These are phyloP conservation scores for Coemansia sp. DNA, from an alignment of 192 early-diverging fungal species.

Conservation along the genomic window DNA sequence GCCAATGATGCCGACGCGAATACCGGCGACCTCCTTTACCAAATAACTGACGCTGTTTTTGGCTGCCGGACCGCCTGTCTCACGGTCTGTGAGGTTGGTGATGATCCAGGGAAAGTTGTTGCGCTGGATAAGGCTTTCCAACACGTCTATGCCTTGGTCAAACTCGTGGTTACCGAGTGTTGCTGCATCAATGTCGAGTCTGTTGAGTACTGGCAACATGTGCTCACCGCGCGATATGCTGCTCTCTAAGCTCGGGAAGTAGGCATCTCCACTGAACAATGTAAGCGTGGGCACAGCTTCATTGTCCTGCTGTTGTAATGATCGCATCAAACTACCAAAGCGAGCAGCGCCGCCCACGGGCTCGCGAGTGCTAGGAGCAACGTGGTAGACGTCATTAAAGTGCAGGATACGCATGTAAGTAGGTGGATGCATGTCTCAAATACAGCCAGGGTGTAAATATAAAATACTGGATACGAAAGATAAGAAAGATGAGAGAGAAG, in stretches of 20 bases:
- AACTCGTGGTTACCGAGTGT: constrained; percentile 77
- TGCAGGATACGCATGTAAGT: constrained; percentile 56
- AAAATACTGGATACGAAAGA: neutral
- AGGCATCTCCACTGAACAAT: constrained; percentile 68
- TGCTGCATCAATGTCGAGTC: constrained; percentile 61
- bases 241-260: constrained; percentile 69
- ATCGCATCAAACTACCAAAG: constrained; percentile 57
- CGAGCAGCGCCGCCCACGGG: constrained; percentile 68
- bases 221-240: constrained; percentile 65
- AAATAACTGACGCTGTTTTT: constrained; percentile 43
- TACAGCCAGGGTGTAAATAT: neutral
- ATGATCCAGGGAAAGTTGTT: constrained; percentile 74
- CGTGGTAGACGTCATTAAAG: constrained; percentile 71
- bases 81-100: constrained; percentile 62
- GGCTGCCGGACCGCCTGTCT: constrained; percentile 34
- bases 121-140: constrained; percentile 50
- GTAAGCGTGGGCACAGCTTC: constrained; percentile 43
- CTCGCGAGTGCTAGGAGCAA: constrained; percentile 52
- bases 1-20: constrained; percentile 69
- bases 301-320: constrained; percentile 24
- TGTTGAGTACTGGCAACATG: constrained; percentile 65
- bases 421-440: neutral
- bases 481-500: neutral
- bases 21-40: constrained; percentile 49
- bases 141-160: constrained; percentile 65